Evolutionary conservation across 306 rosid genomes (phyloP), one percentile per base, ranked within the genome.

Genomic region (Corylus americana): DNA sequence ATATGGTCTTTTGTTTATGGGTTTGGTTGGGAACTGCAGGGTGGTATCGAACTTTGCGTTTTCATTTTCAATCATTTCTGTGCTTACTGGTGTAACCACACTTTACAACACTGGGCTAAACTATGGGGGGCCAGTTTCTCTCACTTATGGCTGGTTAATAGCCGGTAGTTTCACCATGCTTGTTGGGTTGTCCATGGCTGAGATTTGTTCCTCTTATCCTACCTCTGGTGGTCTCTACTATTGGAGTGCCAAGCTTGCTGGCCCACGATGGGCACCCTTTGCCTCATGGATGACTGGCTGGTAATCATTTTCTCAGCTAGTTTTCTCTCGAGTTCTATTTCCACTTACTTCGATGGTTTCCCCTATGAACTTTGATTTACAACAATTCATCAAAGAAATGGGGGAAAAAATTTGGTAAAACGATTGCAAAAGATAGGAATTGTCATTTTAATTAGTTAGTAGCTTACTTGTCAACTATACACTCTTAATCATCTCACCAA

Each of bases 241-340:
- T 80, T 95, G 98, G 98, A 93, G 98, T 61, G 98, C 98, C 25
- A 95, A 89, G 82, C 98, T 95, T 87, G 98, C 98, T 74, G 98
- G 98, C 48, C 93, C 98, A 0, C 25, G 37, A 2, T 95, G 98
- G 98, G 97, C 98, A 3, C 98, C 98, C 27, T 90, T 91, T 87
- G 98, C 98, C 44, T 95, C 98, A 39, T 95, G 98, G 98, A 85
- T 92, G 39, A 93, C 98, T 84, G 98, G 98, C 90, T 95, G 98
- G 98, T 92, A 90, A 79, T 64, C 76, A 55, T 77, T 12, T 44
- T 69, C 16, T 50, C 67, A 1, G 57, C 12, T 61, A 39, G 55
- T n/a, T 17, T 22, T n/a, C 20, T 76, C 74, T 14, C 2, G 54
- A 44, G 68, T 51, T 54, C 62, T 35, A 53, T 4, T 51, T 37